phyloP scores from a whole-genome alignment of 2,329 filamentous ascomycete genomes.

The Aspergillus sergii region DNA sequence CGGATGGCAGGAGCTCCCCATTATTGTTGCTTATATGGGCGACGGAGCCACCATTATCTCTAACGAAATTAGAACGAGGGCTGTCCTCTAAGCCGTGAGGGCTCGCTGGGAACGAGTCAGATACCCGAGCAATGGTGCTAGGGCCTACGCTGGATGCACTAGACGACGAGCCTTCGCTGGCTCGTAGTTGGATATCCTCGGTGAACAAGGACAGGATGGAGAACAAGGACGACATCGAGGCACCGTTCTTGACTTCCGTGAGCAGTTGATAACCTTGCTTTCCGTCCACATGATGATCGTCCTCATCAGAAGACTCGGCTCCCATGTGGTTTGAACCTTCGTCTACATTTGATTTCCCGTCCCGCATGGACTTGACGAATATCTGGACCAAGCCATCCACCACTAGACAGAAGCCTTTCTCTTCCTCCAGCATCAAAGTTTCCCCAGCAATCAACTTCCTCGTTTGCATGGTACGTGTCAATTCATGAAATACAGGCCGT shows the following conservation, averaged over 20 bases:
- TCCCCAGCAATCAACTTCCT: conserved; percentile 94
- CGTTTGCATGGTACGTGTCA: conserved; percentile 98
- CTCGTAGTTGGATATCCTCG: conserved; percentile 81
- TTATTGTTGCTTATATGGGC: conserved; percentile 24
- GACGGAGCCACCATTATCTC: conserved; percentile 22
- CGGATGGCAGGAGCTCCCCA: conserved; percentile 54
- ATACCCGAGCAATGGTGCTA: conserved; percentile 30
- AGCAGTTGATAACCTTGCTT: conserved; percentile 91
- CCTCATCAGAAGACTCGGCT: conserved; percentile 65
- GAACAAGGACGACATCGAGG: conserved; percentile 97
- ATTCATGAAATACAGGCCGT: conserved; percentile 93
- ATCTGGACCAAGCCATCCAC: conserved; percentile 97
- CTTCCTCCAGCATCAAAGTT: conserved; percentile 91
- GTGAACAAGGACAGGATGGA: conserved; percentile 97
- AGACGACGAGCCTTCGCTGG: conserved; percentile 59
- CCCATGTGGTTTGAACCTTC: conserved; percentile 43
- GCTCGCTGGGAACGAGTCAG: conserved; percentile 44
- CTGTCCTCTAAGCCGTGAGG: conserved; percentile 34
- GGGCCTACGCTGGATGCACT: conserved; percentile 37
- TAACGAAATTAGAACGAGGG: conserved; percentile 26
- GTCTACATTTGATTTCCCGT: conserved; percentile 37
- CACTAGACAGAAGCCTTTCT: conserved; percentile 96
- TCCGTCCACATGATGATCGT: conserved; percentile 62
- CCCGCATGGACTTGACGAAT: conserved; percentile 85
- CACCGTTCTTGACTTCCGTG: conserved; percentile 96